These are phyloP conservation scores for Funneliformis caledonium DNA, from an alignment of 371 early-diverging fungal genomes.

Conservation along the genomic window DNA sequence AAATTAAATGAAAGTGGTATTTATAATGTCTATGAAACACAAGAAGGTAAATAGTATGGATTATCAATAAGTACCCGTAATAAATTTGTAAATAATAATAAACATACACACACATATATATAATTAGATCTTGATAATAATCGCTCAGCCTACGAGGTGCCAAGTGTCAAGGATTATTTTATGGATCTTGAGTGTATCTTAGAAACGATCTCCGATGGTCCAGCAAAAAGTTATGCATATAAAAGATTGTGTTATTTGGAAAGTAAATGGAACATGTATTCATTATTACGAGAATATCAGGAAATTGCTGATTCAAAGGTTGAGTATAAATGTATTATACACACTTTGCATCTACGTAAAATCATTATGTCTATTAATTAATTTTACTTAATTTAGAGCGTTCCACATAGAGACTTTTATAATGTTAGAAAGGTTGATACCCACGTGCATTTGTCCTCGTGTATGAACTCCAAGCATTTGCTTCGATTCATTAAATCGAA, in stretches of 20 bases:
- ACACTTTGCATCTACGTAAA: not conserved
- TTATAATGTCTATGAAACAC: conserved; percentile 56
- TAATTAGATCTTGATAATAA: conserved; percentile 35
- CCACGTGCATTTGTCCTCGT: conserved; percentile 96
- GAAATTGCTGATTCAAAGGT: conserved; percentile 94
- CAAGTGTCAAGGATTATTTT: conserved; percentile 87
- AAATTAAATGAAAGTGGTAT: conserved; percentile 66
- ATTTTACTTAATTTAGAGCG: conserved; percentile 53
- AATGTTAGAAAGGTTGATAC: conserved; percentile 99
- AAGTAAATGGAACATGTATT: conserved; percentile 94
- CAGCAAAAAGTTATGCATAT: conserved; percentile 94
- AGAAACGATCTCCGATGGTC: conserved; percentile 90
- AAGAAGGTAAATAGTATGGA: conserved; percentile 35
- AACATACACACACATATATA: not conserved
- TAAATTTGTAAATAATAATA: not conserved
- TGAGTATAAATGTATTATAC: not conserved
- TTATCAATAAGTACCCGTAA: not conserved
- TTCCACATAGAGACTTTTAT: conserved; percentile 98
- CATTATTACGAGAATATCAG: conserved; percentile 89
- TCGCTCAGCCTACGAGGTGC: conserved; percentile 57
- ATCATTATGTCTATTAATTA: conserved; percentile 12
- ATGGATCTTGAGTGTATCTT: conserved; percentile 87
- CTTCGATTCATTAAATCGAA: conserved; percentile 97
- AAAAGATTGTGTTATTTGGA: conserved; percentile 93
- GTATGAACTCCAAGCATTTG: conserved; percentile 99